Percentiles rank a stretch among this genome's conserved stretches.
These are phyloP conservation scores for Halophytophthora polymorphica DNA, from an alignment of 352 stramenopile species.

Conservation along the genomic window DNA sequence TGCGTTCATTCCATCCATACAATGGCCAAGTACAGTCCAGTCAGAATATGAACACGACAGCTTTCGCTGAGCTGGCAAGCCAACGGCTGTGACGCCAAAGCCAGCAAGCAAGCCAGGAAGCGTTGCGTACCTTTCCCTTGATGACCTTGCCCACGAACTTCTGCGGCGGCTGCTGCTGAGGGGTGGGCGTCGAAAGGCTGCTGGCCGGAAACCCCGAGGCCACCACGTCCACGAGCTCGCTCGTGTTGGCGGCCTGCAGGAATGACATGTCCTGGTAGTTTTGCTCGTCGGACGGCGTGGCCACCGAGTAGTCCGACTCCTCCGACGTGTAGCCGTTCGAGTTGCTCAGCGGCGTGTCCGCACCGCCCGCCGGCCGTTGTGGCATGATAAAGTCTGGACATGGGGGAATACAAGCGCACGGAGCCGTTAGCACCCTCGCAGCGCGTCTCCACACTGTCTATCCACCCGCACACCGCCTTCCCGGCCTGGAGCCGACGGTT, in stretches of 20 bases:
- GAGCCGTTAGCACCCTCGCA: slow-evolving; percentile 3
- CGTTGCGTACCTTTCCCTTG: slow-evolving; percentile 61
- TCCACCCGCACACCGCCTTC: no score
- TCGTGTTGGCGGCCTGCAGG: slow-evolving; percentile 49
- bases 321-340: slow-evolving; percentile 82
- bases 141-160: slow-evolving; percentile 74
- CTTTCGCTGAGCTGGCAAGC: slow-evolving; percentile 3
- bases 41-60: slow-evolving; percentile 8
- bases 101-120: background rate
- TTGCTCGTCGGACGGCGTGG: slow-evolving; percentile 64
- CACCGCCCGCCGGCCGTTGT: slow-evolving; percentile 19
- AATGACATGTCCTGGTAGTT: slow-evolving; percentile 80
- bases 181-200: slow-evolving; percentile 36
- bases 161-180: slow-evolving; percentile 38
- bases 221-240: slow-evolving; percentile 61
- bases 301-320: slow-evolving; percentile 77
- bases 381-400: slow-evolving; percentile 44
- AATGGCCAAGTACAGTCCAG: slow-evolving; percentile 7
- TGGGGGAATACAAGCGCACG: background rate
- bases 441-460: background rate
- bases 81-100: slow-evolving; percentile 8
- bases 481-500: no score
- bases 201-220: slow-evolving; percentile 37
- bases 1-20: slow-evolving; percentile 9
- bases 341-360: slow-evolving; percentile 54